phyloP scores from a whole-genome alignment of 129 eudicot species.

The Tagetes erecta region DNA sequence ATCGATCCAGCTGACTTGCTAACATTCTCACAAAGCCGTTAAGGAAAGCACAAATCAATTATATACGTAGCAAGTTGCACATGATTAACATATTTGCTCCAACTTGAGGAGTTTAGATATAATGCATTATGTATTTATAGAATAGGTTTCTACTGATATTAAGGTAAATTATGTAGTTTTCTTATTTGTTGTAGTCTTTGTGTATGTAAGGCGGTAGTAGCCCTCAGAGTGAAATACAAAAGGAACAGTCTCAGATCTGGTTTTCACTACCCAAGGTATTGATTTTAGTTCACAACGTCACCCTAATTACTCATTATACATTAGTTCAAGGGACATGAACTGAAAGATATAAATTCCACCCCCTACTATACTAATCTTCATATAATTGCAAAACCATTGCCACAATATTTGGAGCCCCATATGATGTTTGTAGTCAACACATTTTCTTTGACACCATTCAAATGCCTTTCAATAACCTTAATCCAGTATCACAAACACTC shows the following conservation, averaged over 20 bases:
- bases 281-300: conserved; percentile 10
- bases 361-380: background rate
- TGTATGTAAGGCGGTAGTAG: background rate
- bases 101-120: background rate
- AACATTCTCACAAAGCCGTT: background rate
- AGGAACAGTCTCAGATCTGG: background rate
- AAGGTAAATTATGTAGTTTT: background rate
- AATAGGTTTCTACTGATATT: background rate
- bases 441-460: conserved; percentile 6
- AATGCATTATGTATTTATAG: background rate
- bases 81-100: background rate
- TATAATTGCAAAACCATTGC: conserved; percentile 15
- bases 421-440: conserved; percentile 5
- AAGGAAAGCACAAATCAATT: background rate
- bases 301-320: background rate
- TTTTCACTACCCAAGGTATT: background rate
- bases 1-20: background rate
- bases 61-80: background rate
- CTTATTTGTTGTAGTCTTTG: background rate
- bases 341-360: background rate
- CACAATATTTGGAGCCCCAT: conserved; percentile 1
- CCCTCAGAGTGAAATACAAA: background rate
- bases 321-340: conserved; percentile 4
- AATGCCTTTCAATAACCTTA: background rate
- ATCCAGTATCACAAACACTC: background rate